These are phyloP conservation scores for Paramyrothecium roridum DNA, from an alignment of 2,329 filamentous ascomycete species.

Conservation along the genomic window DNA sequence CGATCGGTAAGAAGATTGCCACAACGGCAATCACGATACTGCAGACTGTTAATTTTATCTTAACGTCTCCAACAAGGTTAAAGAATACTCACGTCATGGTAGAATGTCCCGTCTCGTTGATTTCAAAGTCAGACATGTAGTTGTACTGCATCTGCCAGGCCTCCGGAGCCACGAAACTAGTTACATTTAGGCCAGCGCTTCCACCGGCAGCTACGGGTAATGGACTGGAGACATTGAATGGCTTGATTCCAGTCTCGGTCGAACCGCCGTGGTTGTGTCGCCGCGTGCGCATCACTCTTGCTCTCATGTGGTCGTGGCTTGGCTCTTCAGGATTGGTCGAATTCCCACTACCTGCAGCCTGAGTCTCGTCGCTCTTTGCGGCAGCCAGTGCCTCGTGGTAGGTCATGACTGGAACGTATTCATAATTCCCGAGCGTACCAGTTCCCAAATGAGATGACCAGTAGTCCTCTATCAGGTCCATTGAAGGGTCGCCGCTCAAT, in stretches of 20 bases:
- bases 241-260: not conserved
- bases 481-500: conserved; percentile 10
- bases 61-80: not conserved
- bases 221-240: conserved; percentile 4
- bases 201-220: conserved; percentile 18
- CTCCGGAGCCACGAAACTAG: conserved; percentile 22
- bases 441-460: conserved; percentile 24
- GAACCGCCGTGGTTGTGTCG: not conserved
- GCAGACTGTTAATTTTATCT: not conserved
- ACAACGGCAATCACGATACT: conserved; percentile 22
- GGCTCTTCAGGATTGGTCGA: conserved; percentile 1
- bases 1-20: conserved; percentile 25
- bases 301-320: conserved; percentile 1
- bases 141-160: conserved; percentile 42
- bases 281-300: not conserved
- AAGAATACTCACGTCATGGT: conserved; percentile 12
- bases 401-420: conserved; percentile 19
- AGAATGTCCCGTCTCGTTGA: conserved; percentile 31
- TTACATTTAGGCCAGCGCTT: conserved; percentile 21
- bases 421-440: conserved; percentile 17
- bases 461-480: conserved; percentile 18
- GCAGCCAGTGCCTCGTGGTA: conserved; percentile 20
- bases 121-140: conserved; percentile 49
- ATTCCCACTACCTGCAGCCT: conserved; percentile 1
- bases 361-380: conserved; percentile 15